Conservation (phyloP, 305 asterid species). For the Rubia peregrina region DNA sequence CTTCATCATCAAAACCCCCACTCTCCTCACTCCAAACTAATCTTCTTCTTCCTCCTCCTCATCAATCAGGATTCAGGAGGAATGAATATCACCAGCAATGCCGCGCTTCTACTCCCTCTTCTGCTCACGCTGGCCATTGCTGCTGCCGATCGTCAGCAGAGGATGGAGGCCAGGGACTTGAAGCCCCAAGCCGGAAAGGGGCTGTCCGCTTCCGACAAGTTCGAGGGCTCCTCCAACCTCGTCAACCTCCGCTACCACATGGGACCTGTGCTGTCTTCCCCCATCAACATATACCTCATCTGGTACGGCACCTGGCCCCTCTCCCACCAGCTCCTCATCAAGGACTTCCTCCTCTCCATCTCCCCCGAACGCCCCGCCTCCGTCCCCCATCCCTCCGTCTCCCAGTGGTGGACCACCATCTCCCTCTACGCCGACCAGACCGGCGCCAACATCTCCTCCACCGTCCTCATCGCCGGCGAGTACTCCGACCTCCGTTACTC, state of each 20-base stretch:
- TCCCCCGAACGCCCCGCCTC: constrained; percentile 42
- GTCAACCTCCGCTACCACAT: constrained; percentile 81
- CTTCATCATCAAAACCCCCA: too few relatives aligned
- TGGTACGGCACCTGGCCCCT: constrained; percentile 78
- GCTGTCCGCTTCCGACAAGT: constrained; percentile 43
- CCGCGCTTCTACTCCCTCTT: neutral
- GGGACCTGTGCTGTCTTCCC: constrained; percentile 84
- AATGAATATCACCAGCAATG: too few relatives aligned
- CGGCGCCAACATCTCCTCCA: constrained; percentile 60
- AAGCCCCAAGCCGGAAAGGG: constrained; percentile 26
- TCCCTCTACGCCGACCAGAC: constrained; percentile 75
- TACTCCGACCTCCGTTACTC: constrained; percentile 55
- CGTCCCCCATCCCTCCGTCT: constrained; percentile 56
- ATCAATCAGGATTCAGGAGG: too few relatives aligned
- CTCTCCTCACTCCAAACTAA: too few relatives aligned
- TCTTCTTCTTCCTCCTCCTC: too few relatives aligned
- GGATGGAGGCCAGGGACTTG: too few relatives aligned
- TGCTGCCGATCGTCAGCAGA: too few relatives aligned
- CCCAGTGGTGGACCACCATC: constrained; percentile 83
- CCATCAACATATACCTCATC: constrained; percentile 69
- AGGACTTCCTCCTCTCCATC: constrained; percentile 66
- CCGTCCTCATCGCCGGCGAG: constrained; percentile 57
- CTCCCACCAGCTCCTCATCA: constrained; percentile 57
- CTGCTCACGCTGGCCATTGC: neutral
- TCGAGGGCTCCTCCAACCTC: constrained; percentile 68